phyloP scores from a whole-genome alignment of 2,329 filamentous ascomycete genomes.

The Penicillium italicum region DNA sequence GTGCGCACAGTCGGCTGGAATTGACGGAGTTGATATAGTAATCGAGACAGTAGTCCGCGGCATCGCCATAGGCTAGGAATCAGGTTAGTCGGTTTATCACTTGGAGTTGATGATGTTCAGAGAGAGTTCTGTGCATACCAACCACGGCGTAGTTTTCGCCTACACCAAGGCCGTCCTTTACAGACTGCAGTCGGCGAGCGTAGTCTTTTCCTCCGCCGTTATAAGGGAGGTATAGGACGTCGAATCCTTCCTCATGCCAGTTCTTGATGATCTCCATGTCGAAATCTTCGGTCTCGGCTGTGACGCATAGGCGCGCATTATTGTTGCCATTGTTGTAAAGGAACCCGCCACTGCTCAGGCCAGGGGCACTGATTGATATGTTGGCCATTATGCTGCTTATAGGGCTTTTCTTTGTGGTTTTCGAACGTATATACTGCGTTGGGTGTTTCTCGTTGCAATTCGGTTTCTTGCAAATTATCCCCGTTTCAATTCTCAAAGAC shows the following conservation, averaged over 20 bases:
- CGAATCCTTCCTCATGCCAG: conserved; percentile 60
- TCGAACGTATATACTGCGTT: neutral
- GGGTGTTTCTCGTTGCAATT: neutral
- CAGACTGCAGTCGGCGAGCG: conserved; percentile 48
- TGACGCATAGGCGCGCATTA: conserved; percentile 34
- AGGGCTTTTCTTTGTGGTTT: neutral
- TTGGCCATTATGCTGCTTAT: conserved; percentile 26
- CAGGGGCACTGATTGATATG: conserved; percentile 34
- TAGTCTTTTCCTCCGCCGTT: conserved; percentile 51
- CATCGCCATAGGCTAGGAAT: conserved; percentile 56
- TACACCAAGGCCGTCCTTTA: conserved; percentile 54
- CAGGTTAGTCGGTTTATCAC: neutral
- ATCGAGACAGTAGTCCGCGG: conserved; percentile 58
- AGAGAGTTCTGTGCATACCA: conserved; percentile 42
- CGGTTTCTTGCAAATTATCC: neutral
- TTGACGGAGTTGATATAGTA: conserved; percentile 55
- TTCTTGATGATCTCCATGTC: conserved; percentile 52
- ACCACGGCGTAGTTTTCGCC: conserved; percentile 62
- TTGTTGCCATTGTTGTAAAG: conserved; percentile 34
- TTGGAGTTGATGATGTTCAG: neutral
- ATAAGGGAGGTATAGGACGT: conserved; percentile 55
- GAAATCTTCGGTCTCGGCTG: conserved; percentile 44
- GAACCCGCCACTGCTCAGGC: conserved; percentile 31
- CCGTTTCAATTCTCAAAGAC: neutral
- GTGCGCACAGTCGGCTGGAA: conserved; percentile 51